Conservation (phyloP, 2,329 filamentous ascomycete species). For the Emergomyces pasteurianus region DNA sequence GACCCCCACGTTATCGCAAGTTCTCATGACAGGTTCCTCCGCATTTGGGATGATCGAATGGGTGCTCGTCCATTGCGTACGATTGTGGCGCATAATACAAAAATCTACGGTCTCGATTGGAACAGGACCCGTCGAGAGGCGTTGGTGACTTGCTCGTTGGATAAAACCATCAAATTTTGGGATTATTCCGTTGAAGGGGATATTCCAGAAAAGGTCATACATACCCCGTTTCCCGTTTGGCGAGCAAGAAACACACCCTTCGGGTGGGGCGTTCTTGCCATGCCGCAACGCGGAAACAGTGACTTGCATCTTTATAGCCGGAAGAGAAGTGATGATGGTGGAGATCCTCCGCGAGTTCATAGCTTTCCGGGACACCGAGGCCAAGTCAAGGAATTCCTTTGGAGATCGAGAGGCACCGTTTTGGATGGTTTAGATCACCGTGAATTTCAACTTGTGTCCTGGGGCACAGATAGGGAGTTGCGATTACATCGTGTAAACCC, state of each 20-base stretch:
- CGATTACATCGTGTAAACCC: slow-evolving; percentile 63
- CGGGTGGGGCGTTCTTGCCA: slow-evolving; percentile 70
- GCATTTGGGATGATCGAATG: slow-evolving; percentile 81
- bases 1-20: slow-evolving; percentile 80
- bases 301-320: slow-evolving; percentile 76
- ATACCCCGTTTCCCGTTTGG: slow-evolving; percentile 79
- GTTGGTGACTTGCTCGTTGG: slow-evolving; percentile 77
- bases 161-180: slow-evolving; percentile 91
- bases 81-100: slow-evolving; percentile 78
- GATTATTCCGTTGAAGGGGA: slow-evolving; percentile 57
- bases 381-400: slow-evolving; percentile 81
- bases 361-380: slow-evolving; percentile 45
- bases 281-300: slow-evolving; percentile 82
- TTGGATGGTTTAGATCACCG: slow-evolving; percentile 63
- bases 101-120: slow-evolving; percentile 95
- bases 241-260: slow-evolving; percentile 85
- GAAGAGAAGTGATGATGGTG: slow-evolving; percentile 18
- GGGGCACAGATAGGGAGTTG: slow-evolving; percentile 77
- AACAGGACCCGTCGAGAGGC: slow-evolving; percentile 62
- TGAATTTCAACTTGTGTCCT: slow-evolving; percentile 87
- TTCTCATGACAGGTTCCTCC: slow-evolving; percentile 75
- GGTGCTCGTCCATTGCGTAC: slow-evolving; percentile 67
- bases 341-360: slow-evolving; percentile 34
- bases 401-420: slow-evolving; percentile 63
- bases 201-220: slow-evolving; percentile 62